Evolutionary conservation across 768 basidiomycete genomes (phyloP).

Genomic region (Boletus subcaerulescens): DNA sequence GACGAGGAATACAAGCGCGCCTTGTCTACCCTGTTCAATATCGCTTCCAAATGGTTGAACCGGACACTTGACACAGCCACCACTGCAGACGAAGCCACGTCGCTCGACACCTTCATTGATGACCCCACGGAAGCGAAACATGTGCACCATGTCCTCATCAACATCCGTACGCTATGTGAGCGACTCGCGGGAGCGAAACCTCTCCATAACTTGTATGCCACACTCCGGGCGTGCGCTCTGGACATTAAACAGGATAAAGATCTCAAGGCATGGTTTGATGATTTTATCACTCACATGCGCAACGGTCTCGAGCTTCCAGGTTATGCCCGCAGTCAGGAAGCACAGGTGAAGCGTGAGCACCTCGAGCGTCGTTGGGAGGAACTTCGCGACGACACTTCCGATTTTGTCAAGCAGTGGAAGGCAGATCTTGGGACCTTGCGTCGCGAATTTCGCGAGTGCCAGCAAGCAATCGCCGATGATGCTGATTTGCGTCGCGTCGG

Average conservation of each 20-base stretch:
- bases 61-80: constrained; percentile 48
- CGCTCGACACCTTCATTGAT: constrained; percentile 53
- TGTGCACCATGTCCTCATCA: constrained; percentile 47
- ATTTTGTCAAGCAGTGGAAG: constrained; percentile 49
- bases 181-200: constrained; percentile 50
- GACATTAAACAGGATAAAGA: constrained; percentile 53
- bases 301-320: constrained; percentile 48
- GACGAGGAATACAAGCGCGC: constrained; percentile 58
- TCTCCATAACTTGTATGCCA: constrained; percentile 46
- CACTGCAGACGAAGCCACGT: constrained; percentile 40
- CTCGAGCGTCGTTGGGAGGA: constrained; percentile 50
- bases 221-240: constrained; percentile 41
- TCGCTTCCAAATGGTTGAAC: constrained; percentile 57
- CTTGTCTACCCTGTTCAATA: constrained; percentile 54
- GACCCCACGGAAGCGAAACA: constrained; percentile 67
- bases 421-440: constrained; percentile 45
- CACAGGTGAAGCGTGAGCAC: constrained; percentile 37
- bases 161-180: constrained; percentile 41
- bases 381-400: constrained; percentile 44
- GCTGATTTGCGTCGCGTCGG: constrained; percentile 46
- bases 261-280: constrained; percentile 53
- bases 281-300: constrained; percentile 46
- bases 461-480: constrained; percentile 46
- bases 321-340: constrained; percentile 52
- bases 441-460: constrained; percentile 43